Percentiles rank a stretch among this genome's conserved stretches.
Conservation (phyloP, 1,139 yeast species). For the Pichia sp. region DNA sequence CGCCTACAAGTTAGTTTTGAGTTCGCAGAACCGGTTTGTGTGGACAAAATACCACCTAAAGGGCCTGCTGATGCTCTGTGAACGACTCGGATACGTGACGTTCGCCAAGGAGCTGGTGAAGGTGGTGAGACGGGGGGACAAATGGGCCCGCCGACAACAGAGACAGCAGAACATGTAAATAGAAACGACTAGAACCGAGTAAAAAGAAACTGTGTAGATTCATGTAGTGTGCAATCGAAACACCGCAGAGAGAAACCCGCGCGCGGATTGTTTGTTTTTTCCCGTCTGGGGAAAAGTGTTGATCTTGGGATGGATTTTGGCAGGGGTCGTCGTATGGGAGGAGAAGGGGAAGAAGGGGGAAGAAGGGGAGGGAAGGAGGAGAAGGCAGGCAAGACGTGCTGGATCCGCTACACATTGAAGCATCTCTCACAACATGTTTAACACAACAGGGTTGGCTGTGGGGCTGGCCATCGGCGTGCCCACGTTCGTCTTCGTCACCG, state of each 20-base stretch:
- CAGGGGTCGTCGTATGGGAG: no score
- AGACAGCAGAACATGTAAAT: not conserved
- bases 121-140: conserved; percentile 20
- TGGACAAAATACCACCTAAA: conserved; percentile 64
- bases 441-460: conserved; percentile 37
- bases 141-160: conserved; percentile 12
- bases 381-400: no score
- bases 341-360: no score
- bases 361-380: no score
- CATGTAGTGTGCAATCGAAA: no score
- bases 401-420: no score
- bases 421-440: conserved; percentile 16
- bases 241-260: no score
- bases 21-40: conserved; percentile 61
- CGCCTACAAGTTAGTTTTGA: conserved; percentile 60
- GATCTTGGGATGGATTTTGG: no score
- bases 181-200: not conserved
- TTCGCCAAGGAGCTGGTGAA: conserved; percentile 22
- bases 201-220: no score
- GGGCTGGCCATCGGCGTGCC: conserved; percentile 48
- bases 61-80: conserved; percentile 42
- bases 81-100: conserved; percentile 37
- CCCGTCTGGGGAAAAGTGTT: no score
- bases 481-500: conserved; percentile 32
- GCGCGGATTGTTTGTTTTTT: no score